Conservation (phyloP, 2,329 filamentous ascomycete species). For the Talaromyces pinophilus region DNA sequence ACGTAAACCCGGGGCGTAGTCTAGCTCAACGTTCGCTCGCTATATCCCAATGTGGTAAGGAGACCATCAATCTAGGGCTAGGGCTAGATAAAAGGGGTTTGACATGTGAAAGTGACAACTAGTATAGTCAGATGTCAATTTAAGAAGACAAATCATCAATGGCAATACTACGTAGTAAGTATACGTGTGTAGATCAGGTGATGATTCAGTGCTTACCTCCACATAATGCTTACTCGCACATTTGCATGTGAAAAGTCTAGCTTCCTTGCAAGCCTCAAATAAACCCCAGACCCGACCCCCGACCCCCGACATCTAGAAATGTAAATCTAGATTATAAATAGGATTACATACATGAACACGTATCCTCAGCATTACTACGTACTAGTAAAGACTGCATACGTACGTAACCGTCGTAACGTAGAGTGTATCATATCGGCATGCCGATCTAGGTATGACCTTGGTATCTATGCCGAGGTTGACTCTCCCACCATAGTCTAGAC, state of each 20-base stretch:
- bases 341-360: background rate
- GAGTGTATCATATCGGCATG: background rate
- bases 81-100: background rate
- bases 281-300: background rate
- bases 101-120: constrained; percentile 1
- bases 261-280: background rate
- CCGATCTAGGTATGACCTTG: background rate
- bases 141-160: background rate
- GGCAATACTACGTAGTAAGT: background rate
- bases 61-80: background rate
- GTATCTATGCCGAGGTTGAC: background rate
- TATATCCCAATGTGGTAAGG: background rate
- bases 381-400: background rate
- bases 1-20: background rate
- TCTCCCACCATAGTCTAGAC: background rate
- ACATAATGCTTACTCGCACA: background rate
- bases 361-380: background rate
- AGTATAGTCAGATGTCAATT: background rate
- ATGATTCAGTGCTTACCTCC: background rate
- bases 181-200: background rate
- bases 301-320: background rate
- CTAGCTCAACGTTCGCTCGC: background rate
- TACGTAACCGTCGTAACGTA: background rate
- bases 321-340: background rate
- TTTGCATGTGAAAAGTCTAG: background rate